Conservation (phyloP, 139 green algal genomes). For the Tetraselmis chui region DNA sequence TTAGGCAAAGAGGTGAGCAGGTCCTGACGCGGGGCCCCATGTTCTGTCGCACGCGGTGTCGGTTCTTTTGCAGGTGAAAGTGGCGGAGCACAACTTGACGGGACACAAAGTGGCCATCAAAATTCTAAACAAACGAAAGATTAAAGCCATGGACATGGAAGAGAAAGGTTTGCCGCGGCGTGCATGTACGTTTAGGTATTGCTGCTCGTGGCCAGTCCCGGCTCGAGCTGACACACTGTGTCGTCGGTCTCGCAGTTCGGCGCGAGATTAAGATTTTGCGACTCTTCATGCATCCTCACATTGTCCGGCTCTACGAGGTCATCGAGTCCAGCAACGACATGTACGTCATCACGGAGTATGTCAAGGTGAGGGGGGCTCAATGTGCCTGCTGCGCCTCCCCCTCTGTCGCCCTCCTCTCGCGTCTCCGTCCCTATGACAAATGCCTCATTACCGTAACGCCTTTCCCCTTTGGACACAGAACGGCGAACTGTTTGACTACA, state of each 20-base stretch:
- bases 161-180: slow-evolving; percentile 85
- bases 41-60: background rate
- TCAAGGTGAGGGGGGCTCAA: slow-evolving; percentile 74
- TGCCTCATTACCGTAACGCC: background rate
- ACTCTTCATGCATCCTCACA: slow-evolving; percentile 99
- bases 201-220: background rate
- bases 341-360: slow-evolving; percentile 99
- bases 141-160: slow-evolving; percentile 99
- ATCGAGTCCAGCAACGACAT: slow-evolving; percentile 96
- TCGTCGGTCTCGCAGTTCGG: slow-evolving; percentile 47
- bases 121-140: slow-evolving; percentile 98
- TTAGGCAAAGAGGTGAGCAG: too few relatives aligned
- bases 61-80: slow-evolving; percentile 66
- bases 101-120: slow-evolving; percentile 99
- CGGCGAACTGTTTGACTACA: slow-evolving; percentile 99
- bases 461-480: slow-evolving; percentile 46
- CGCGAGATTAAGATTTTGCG: slow-evolving; percentile 95
- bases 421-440: background rate
- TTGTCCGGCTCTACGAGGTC: slow-evolving; percentile 98
- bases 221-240: background rate
- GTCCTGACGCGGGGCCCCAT: too few relatives aligned
- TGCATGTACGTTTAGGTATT: background rate
- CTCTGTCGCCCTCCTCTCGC: too few relatives aligned
- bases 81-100: slow-evolving; percentile 95
- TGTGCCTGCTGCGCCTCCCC: too few relatives aligned